phyloP scores from a whole-genome alignment of 108 stramenopile genomes.

The Ochromonas danica region DNA sequence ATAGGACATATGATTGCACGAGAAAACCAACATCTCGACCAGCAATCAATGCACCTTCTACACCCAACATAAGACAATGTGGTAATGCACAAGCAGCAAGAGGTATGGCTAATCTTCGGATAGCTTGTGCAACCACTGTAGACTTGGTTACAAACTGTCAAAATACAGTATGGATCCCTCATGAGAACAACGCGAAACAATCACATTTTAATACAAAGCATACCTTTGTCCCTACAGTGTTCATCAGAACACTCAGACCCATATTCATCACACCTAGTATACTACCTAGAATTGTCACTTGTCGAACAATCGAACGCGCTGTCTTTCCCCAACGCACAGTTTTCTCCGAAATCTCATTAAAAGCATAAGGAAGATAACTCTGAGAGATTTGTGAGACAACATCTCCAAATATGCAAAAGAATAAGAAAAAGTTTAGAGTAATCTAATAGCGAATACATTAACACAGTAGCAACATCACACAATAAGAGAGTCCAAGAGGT shows the following conservation, averaged over 20 bases:
- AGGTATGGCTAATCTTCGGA: background rate
- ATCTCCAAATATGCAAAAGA: constrained; percentile 84
- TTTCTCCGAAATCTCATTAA: background rate
- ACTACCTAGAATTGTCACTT: background rate
- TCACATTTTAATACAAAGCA: background rate
- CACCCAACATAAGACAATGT: background rate
- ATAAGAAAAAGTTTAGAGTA: constrained; percentile 81
- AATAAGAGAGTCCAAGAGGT: too few species aligned
- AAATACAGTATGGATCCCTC: background rate
- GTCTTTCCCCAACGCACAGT: background rate
- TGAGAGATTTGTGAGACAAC: constrained; percentile 47
- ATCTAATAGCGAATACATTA: too few species aligned
- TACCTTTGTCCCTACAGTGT: background rate
- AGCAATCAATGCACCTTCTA: background rate
- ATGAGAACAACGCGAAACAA: too few species aligned
- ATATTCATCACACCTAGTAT: background rate
- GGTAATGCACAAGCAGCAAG: background rate
- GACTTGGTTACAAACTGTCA: background rate
- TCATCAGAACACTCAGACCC: background rate
- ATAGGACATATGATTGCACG: background rate
- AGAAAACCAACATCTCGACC: background rate
- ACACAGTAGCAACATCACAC: too few species aligned
- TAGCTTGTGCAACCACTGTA: background rate
- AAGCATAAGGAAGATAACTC: background rate
- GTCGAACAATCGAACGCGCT: background rate